Conservation (phyloP, 164 flowering plant species). For the Vitis cinerea region DNA sequence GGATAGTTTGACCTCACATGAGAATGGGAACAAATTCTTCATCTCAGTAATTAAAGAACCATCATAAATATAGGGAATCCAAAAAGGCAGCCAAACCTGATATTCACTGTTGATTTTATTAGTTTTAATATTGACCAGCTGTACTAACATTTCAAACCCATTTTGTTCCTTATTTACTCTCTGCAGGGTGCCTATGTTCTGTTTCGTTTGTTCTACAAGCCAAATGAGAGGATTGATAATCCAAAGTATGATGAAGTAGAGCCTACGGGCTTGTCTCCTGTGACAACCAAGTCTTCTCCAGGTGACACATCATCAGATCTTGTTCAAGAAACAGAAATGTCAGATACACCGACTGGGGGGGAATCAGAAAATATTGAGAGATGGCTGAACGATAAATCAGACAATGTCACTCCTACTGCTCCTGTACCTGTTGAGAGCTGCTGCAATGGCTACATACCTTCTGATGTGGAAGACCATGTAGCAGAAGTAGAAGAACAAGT, state of each 20-base stretch:
- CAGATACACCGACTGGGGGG: slow-evolving; percentile 12
- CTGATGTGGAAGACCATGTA: slow-evolving; percentile 30
- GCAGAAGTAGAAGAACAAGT: slow-evolving; percentile 22
- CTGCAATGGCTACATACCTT: slow-evolving; percentile 22
- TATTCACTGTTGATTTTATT: no score
- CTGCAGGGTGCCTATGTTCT: slow-evolving; percentile 41
- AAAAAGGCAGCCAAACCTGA: no score
- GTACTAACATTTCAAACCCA: no score
- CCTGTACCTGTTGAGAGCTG: slow-evolving; percentile 17
- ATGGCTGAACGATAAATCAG: slow-evolving; percentile 24
- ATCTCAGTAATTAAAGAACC: no score
- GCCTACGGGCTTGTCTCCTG: slow-evolving; percentile 27
- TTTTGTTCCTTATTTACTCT: slow-evolving; percentile 2
- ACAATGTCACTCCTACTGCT: slow-evolving; percentile 15
- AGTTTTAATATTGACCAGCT: no score
- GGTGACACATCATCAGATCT: slow-evolving; percentile 38
- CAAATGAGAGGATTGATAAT: slow-evolving; percentile 26
- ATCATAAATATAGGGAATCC: no score
- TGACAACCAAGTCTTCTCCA: slow-evolving; percentile 27
- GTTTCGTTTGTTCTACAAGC: slow-evolving; percentile 41
- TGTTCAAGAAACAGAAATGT: slow-evolving; percentile 18
- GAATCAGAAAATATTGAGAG: slow-evolving; percentile 24
- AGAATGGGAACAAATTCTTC: no score
- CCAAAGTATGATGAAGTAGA: slow-evolving; percentile 37
- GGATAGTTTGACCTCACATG: no score